Percentiles rank a stretch among this genome's conserved stretches.
Conservation (phyloP, 805 yeast species). For the Wickerhamiella bombiphila region DNA sequence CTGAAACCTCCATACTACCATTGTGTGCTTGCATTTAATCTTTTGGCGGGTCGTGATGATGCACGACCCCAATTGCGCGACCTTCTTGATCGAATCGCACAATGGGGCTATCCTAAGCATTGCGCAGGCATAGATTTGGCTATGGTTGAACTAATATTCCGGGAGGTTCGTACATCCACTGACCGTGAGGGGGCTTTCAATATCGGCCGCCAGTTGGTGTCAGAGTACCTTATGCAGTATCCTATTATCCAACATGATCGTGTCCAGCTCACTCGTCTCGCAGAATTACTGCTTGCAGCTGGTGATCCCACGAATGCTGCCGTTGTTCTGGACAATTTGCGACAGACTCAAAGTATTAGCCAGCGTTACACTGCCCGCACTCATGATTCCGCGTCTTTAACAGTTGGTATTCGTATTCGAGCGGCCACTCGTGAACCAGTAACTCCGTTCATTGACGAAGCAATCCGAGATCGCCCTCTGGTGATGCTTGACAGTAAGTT, state of each 20-base stretch:
- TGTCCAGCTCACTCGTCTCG: slow-evolving; percentile 14
- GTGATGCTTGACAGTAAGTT: slow-evolving; percentile 10
- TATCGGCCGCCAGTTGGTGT: slow-evolving; percentile 7
- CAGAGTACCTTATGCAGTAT: slow-evolving; percentile 15
- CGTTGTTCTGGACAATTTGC: slow-evolving; percentile 7
- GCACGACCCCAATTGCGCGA: not conserved
- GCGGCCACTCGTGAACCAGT: slow-evolving; percentile 4
- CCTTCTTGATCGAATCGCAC: slow-evolving; percentile 5
- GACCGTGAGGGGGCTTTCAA: not conserved
- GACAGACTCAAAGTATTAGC: not conserved
- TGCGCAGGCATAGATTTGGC: slow-evolving; percentile 17
- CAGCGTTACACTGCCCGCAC: not conserved
- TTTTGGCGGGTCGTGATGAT: slow-evolving; percentile 4
- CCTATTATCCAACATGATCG: slow-evolving; percentile 13
- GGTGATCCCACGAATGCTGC: slow-evolving; percentile 6
- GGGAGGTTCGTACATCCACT: not conserved
- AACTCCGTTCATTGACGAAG: slow-evolving; percentile 5
- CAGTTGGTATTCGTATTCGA: slow-evolving; percentile 5
- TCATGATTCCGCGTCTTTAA: slow-evolving; percentile 9
- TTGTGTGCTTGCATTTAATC: slow-evolving; percentile 11
- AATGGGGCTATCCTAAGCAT: slow-evolving; percentile 13
- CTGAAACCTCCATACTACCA: slow-evolving; percentile 8
- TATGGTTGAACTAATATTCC: slow-evolving; percentile 10
- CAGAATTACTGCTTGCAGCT: slow-evolving; percentile 5
- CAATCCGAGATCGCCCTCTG: slow-evolving; percentile 3